Conservation (phyloP, 768 basidiomycete species). For the Suillus lakei region DNA sequence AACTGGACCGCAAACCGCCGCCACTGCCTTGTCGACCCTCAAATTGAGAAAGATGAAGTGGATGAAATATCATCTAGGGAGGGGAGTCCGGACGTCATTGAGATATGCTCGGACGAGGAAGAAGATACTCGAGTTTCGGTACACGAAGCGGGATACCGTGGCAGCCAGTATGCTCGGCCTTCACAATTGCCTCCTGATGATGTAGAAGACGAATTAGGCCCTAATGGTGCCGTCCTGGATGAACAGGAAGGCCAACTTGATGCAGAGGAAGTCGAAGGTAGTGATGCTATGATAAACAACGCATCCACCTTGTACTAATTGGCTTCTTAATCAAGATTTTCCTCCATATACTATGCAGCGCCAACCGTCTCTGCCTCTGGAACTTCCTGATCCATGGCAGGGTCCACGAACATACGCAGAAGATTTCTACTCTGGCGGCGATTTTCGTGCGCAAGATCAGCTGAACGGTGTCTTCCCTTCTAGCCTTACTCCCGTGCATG, state of each 20-base stretch:
- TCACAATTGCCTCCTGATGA: background rate
- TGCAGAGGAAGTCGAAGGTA: conserved; percentile 19
- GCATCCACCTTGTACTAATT: background rate
- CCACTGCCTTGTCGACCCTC: conserved; percentile 14
- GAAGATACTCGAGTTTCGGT: conserved; percentile 15
- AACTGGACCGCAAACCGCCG: background rate
- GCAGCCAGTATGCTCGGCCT: conserved; percentile 19
- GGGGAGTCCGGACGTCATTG: conserved; percentile 23
- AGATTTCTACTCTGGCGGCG: conserved; percentile 51
- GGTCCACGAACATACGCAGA: conserved; percentile 45
- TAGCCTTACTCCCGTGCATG: conserved; percentile 25
- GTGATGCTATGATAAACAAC: background rate
- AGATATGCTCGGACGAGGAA: conserved; percentile 34
- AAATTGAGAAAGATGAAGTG: conserved; percentile 20
- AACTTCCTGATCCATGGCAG: conserved; percentile 46
- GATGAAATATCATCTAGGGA: conserved; percentile 12
- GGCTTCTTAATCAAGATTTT: conserved; percentile 2
- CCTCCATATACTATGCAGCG: background rate
- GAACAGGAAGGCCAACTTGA: conserved; percentile 18
- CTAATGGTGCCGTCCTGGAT: background rate
- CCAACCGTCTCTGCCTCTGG: conserved; percentile 23
- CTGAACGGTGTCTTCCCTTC: conserved; percentile 25
- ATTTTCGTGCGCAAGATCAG: conserved; percentile 23
- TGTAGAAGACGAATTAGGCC: background rate
- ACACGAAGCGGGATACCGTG: conserved; percentile 22